Percentiles rank a stretch among this genome's conserved stretches.
These are phyloP conservation scores for Tolypocladium amazonense DNA, from an alignment of 2,329 filamentous ascomycete genomes.

Conservation along the genomic window DNA sequence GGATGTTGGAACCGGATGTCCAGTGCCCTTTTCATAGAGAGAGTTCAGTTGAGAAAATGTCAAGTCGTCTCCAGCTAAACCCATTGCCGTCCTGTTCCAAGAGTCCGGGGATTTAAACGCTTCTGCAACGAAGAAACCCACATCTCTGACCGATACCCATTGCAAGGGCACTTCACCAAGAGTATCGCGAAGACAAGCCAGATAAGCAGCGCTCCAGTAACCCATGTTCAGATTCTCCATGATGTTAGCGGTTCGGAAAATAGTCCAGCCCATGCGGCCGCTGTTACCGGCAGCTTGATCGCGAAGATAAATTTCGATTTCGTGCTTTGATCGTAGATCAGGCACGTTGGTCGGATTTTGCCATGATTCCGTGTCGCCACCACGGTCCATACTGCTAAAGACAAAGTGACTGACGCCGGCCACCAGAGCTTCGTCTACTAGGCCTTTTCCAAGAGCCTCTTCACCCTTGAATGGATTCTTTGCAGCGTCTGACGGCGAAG, in stretches of 20 bases:
- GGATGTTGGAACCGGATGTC: background rate
- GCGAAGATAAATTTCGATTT: background rate
- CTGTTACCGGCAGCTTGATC: background rate
- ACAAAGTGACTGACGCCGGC: background rate
- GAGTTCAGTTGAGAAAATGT: background rate
- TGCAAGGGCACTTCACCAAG: background rate
- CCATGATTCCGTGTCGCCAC: background rate
- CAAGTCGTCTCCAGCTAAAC: background rate
- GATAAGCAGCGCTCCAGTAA: background rate
- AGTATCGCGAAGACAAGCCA: background rate
- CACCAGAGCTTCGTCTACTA: background rate
- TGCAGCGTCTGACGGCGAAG: background rate
- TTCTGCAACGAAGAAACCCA: background rate
- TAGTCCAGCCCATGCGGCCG: background rate
- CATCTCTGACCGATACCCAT: background rate
- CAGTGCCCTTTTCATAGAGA: background rate
- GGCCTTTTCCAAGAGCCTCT: background rate
- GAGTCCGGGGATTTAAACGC: background rate
- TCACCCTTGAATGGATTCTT: background rate
- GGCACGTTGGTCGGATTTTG: background rate
- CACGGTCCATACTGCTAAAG: background rate
- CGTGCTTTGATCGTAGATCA: background rate
- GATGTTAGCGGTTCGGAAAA: background rate
- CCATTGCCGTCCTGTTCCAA: background rate
- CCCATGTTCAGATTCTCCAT: background rate